Base-by-base conservation (phyloP, 2,329 filamentous ascomycete genomes). In the Cordyceps cateniannulata region DNA sequence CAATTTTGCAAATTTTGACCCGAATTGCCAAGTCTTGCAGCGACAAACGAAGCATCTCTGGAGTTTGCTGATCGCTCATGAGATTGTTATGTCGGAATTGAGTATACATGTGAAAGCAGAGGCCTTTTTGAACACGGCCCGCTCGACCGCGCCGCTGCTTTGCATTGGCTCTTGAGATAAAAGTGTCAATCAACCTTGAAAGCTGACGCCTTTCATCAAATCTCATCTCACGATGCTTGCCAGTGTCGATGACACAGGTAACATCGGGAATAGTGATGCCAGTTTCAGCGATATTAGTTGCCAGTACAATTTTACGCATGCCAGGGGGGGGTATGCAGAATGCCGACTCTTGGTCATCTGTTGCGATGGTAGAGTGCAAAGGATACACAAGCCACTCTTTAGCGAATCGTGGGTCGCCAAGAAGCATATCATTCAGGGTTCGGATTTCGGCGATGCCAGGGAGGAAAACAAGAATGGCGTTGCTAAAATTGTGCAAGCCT, bases 211-310 rank as follows among this genome's bases (percentile, higher is more conserved):
- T 85, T 76, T 99, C 95, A 69, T 99, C 93, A 68, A 96, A 98
- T 29, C 93, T 82, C 93, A 97, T 97, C 73, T 96, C 93, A 66
- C 96, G 92, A 74, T 98, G 93, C 73, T 96, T 98, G 61, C 95
- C 95, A 0, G 92, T 93, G 72, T 99, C 95, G 62, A 99, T 89
- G 50, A 99, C 95, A 67, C 93, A 96, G 0, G 95, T 98, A 32
- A 99, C 91, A 71, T 99, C 95, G 1, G 95, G 95, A 65, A 99
- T 99, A 0, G 95, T 99, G 70, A 99, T 96, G 77, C 95, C 95
- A 0, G 95, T 99, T 73, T 99, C 95, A 5, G 95, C 95, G 72
- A 99, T 99, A 70, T 99, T 99, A 16, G 95, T 99, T 1, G 95
- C 93, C 59, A 99, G 82, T 2, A 99, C 93, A 65, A 99, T 95